Evolutionary conservation across 495 filamentous ascomycete genomes (phyloP).

Genomic region (Xylaria palmicola): DNA sequence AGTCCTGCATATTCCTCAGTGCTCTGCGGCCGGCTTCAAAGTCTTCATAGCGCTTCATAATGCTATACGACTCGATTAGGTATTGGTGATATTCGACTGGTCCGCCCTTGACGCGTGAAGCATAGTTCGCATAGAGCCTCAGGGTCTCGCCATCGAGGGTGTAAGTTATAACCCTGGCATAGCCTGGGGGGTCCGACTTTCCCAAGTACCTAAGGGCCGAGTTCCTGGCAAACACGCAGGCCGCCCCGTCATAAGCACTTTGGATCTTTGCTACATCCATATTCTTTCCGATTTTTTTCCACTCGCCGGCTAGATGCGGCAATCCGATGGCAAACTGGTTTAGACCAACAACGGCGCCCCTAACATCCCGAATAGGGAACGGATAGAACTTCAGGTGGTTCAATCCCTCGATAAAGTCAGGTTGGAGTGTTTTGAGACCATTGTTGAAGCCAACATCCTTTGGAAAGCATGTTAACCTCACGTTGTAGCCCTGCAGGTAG

Average conservation of each 20-base stretch:
- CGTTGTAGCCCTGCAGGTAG: conserved; percentile 25
- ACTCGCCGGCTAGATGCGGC: conserved; percentile 36
- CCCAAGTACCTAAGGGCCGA: conserved; percentile 28
- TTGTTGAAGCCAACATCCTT: conserved; percentile 34
- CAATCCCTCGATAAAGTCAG: conserved; percentile 32
- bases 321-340: conserved; percentile 29
- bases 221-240: conserved; percentile 31
- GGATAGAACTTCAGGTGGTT: conserved; percentile 24
- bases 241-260: conserved; percentile 31
- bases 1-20: conserved; percentile 30
- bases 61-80: conserved; percentile 19
- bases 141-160: conserved; percentile 33
- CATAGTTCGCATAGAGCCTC: conserved; percentile 36
- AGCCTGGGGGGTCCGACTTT: conserved; percentile 24
- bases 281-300: conserved; percentile 25
- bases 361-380: conserved; percentile 30
- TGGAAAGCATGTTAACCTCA: conserved; percentile 26
- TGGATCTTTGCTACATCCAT: conserved; percentile 28
- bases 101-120: conserved; percentile 23
- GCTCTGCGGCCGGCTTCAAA: conserved; percentile 20
- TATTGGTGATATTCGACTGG: conserved; percentile 35
- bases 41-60: conserved; percentile 17
- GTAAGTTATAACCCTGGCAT: conserved; percentile 34
- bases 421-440: conserved; percentile 30
- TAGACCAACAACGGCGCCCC: conserved; percentile 28